A percentile compares a stretch with the other conserved stretches of the same genome.
Conservation (phyloP, 352 stramenopile genomes). For the Phytophthora aleatoria region DNA sequence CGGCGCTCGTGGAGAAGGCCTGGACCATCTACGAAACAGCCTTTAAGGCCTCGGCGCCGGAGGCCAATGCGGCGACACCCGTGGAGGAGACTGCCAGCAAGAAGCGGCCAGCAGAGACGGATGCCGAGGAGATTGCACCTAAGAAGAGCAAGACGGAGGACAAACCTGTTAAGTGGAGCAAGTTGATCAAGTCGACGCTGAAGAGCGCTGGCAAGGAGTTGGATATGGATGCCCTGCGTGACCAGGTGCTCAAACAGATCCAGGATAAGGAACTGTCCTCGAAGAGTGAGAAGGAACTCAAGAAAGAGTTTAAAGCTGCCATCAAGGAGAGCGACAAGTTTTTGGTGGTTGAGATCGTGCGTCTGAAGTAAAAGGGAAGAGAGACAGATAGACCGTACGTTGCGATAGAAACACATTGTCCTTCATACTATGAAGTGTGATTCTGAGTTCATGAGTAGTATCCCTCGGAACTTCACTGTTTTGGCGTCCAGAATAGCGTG, state of each 20-base stretch:
- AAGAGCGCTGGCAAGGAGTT: constrained; percentile 59
- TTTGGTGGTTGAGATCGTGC: constrained; percentile 55
- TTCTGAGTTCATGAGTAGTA: background rate
- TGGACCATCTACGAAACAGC: constrained; percentile 75
- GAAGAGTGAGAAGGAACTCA: constrained; percentile 70
- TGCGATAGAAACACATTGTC: background rate
- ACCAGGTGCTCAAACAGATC: constrained; percentile 53
- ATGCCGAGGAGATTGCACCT: constrained; percentile 21
- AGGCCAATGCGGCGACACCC: constrained; percentile 7
- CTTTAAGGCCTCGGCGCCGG: constrained; percentile 52
- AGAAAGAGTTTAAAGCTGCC: constrained; percentile 65
- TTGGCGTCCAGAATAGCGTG: background rate
- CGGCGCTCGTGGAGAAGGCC: constrained; percentile 57
- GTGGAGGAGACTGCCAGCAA: constrained; percentile 35
- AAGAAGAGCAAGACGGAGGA: constrained; percentile 62
- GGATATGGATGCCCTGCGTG: constrained; percentile 55
- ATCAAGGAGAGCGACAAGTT: constrained; percentile 52
- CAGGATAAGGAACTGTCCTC: constrained; percentile 45
- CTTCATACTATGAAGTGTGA: no score
- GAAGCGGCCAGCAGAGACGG: constrained; percentile 50
- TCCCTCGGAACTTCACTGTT: background rate
- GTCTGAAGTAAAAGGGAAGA: constrained; percentile 30
- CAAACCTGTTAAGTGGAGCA: constrained; percentile 71
- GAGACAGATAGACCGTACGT: constrained; percentile 65
- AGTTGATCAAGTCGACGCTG: constrained; percentile 63